Base-by-base conservation (phyloP, 805 yeast genomes). In the Schwanniomyces yamadae region DNA sequence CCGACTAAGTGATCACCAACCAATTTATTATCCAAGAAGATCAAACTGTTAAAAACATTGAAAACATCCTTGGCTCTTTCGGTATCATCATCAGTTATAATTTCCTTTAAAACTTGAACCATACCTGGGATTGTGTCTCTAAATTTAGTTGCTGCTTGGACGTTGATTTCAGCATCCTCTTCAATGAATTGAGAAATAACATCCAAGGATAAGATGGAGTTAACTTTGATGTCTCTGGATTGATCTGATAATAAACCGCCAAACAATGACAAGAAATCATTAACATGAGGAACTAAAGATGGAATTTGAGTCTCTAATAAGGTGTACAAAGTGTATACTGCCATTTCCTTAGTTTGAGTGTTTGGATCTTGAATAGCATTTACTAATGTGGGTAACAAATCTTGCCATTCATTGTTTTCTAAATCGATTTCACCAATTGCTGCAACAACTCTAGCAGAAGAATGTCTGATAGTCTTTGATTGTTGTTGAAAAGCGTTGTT, bases 381-480 rank as follows among this genome's bases (percentile, higher is more conserved):
- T 38, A 84, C 80, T 53, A 93, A 71, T 35, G 77, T 68, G 22
- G 86, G 84, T 42, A 91, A 73, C 46, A 93, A 73, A 27, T 78
- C 81, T 4, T 82, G 76, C 98, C 98, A 93, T 46, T 75, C 59
- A 39, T 60, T 55, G 43, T 71, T 61, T 24, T 74, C 73, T 44
- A 89, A 69, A 59, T 91, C 98, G 36, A 71, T 61, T 48, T 80
- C 79, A 25, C 87, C 95, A 56, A 93, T 86, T 29, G 89, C 82
- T 19, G 96, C 81, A 50, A 93, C 80, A 40, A 90, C 86, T 61
- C 96, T 80, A 16, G 98, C 90, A 37, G 84, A 74, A 14, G 95
- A 80, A 66, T 93, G 98, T 62, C 96, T 80, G 42, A 89, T 82
- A 39, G 77, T 68, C 50, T 74, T 69, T 40, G 80, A 73, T 38